Base-by-base conservation (phyloP, 768 basidiomycete species). In the Tremella fuciformis region DNA sequence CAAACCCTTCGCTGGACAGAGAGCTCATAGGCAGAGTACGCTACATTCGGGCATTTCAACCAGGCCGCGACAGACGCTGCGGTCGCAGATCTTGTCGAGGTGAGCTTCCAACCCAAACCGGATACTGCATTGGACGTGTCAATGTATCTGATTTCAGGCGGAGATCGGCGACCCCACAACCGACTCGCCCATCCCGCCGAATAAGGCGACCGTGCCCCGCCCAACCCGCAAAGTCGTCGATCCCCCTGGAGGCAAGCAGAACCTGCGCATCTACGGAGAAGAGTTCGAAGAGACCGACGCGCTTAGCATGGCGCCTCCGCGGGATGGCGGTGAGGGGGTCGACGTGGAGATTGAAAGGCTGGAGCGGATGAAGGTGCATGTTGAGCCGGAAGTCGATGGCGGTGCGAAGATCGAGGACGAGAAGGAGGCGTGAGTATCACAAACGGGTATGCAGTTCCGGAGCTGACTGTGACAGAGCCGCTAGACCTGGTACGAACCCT, bases 71-170 rank as follows among this genome's bases (percentile, higher is more conserved):
- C 74, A 0, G 74, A 77, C 44, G 70, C 70, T 34, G 76, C 76
- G 21, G 76, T 77, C 8, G 70, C 70, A 11, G 76, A 77, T 59
- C 66, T 77, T 24, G 72, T 77, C 44, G 76, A 75, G 57, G 76
- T 75, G 49, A 63, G 57, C 58, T 29, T 16, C 22, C 22, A 46
- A 4, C 16, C 42, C 15, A 6, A n/a, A n/a, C n/a, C n/a, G n/a
- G n/a, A n/a, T n/a, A n/a, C n/a, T n/a, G n/a, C n/a, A n/a, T n/a
- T n/a, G n/a, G n/a, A n/a, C n/a, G n/a, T n/a, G n/a, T n/a, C n/a
- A n/a, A n/a, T n/a, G n/a, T n/a, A n/a, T n/a, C n/a, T n/a, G n/a
- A n/a, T n/a, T n/a, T 13, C 41, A 65, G 74, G 76, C 76, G 46
- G 76, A 77, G 57, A 73, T 77, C 49, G 70, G 67, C 34, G 76